Evolutionary conservation across 2,329 filamentous ascomycete species (phyloP).

Genomic region (Fusarium virguliforme): DNA sequence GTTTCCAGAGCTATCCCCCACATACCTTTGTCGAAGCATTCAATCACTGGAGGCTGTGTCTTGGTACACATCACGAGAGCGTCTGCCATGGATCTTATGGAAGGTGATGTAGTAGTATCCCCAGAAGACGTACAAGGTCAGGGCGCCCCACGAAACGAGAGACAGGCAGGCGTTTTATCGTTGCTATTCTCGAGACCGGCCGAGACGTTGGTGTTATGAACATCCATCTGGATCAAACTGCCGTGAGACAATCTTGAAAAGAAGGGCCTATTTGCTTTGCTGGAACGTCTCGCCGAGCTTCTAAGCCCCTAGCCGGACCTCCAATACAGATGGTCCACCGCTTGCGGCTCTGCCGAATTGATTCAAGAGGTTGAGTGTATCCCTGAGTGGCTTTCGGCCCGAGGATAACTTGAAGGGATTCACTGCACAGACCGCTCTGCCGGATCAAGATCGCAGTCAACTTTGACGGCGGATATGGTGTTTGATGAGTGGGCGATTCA

Average conservation of each 20-base stretch:
- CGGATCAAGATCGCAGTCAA: too few relatives aligned
- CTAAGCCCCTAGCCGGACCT: too few relatives aligned
- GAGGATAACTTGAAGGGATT: too few relatives aligned
- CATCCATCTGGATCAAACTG: background rate
- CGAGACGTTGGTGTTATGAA: background rate
- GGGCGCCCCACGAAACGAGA: background rate
- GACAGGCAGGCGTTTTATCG: background rate
- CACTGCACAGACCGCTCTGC: too few relatives aligned
- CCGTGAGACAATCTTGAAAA: background rate
- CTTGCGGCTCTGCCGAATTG: too few relatives aligned
- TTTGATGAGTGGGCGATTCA: too few relatives aligned
- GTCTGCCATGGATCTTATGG: conserved; percentile 6
- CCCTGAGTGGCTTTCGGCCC: too few relatives aligned
- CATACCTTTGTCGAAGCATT: background rate
- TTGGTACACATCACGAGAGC: background rate
- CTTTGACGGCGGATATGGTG: too few relatives aligned
- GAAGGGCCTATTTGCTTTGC: background rate
- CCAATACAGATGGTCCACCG: too few relatives aligned
- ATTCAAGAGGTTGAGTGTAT: too few relatives aligned
- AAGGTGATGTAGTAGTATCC: conserved; percentile 19
- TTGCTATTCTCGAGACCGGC: background rate
- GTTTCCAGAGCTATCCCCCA: background rate
- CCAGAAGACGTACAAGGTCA: background rate
- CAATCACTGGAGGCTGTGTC: background rate
- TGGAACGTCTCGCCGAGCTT: conserved; percentile 54